phyloP scores from a whole-genome alignment of 257 asterid genomes.

The Solanum pennellii region DNA sequence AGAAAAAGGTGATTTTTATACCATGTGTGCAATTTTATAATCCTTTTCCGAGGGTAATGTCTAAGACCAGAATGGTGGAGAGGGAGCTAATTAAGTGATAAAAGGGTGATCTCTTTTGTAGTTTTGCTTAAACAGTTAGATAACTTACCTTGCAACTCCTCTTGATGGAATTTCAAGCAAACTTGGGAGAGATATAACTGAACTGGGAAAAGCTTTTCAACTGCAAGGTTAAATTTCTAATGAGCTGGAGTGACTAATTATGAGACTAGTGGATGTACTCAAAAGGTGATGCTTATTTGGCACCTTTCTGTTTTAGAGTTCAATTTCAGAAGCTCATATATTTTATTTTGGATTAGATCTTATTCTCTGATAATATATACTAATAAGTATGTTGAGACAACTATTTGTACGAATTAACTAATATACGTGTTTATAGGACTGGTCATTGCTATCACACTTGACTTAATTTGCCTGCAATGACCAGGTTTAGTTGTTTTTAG shows the following conservation, averaged over 20 bases:
- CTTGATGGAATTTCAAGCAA: neutral
- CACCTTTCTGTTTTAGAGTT: neutral
- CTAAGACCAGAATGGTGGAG: neutral
- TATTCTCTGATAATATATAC: neutral
- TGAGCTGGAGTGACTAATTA: neutral
- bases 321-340: neutral
- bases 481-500: neutral
- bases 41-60: neutral
- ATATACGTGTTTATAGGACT: neutral
- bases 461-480: neutral
- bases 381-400: neutral
- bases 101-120: neutral
- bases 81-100: neutral
- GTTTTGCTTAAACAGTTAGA: neutral
- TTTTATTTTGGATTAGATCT: neutral
- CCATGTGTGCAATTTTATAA: neutral
- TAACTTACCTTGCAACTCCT: neutral
- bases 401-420: neutral
- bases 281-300: neutral
- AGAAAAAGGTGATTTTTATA: neutral
- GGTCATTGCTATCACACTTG: neutral
- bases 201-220: neutral
- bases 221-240: neutral
- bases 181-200: neutral
- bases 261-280: neutral